These are phyloP conservation scores for Globisporangium cederbergense DNA, from an alignment of 352 stramenopile genomes.

Conservation along the genomic window DNA sequence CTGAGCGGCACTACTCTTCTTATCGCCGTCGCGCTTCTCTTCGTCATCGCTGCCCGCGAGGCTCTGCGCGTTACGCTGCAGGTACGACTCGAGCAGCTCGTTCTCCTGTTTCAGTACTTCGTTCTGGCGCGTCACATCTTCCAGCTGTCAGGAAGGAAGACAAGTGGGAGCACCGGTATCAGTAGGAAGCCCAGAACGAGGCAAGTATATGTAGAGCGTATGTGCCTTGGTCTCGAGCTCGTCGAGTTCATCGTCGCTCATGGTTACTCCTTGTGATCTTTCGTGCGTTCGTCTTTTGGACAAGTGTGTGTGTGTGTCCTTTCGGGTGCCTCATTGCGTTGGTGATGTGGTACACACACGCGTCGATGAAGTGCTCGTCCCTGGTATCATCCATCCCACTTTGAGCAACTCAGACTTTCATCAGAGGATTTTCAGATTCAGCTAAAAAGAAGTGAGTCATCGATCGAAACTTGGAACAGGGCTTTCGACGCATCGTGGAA, in stretches of 20 bases:
- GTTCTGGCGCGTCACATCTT: constrained; percentile 84
- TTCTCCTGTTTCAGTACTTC: constrained; percentile 91
- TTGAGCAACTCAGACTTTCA: too few species aligned
- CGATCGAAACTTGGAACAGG: too few species aligned
- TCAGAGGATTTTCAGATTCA: too few species aligned
- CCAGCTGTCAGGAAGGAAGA: constrained; percentile 29
- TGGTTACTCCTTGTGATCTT: constrained; percentile 9
- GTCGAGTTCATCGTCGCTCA: constrained; percentile 69
- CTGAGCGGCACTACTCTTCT: constrained; percentile 38
- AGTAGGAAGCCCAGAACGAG: too few species aligned
- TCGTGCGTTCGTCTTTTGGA: not conserved
- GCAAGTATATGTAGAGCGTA: not conserved
- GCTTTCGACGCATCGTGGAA: too few species aligned
- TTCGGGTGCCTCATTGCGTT: not conserved
- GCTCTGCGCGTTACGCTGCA: constrained; percentile 55
- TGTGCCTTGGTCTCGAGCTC: constrained; percentile 65
- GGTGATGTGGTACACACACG: not conserved
- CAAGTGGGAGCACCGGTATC: too few species aligned
- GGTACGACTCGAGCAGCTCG: constrained; percentile 86
- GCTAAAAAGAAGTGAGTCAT: too few species aligned
- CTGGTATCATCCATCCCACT: too few species aligned
- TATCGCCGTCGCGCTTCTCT: constrained; percentile 44
- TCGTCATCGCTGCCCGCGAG: constrained; percentile 59
- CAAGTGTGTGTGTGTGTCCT: not conserved
- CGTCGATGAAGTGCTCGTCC: too few species aligned